Evolutionary conservation across 257 asterid species (phyloP), one percentile per base, ranked within the genome.

Genomic region (Orobanche coerulescens): DNA sequence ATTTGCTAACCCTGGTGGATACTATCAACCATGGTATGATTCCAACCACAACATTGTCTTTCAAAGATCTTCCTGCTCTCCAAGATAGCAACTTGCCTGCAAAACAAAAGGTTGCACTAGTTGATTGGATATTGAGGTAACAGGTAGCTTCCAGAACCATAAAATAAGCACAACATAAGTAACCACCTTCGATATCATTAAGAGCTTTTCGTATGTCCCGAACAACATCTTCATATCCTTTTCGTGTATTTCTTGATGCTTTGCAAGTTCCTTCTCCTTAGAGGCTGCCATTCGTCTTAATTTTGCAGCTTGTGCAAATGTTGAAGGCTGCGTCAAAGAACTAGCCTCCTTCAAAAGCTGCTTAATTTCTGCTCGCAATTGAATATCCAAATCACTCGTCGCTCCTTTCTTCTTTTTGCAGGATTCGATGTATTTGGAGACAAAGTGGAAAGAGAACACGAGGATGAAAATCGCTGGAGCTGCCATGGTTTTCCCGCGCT

Each of bases 271-370:
- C 76, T 81, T 92, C 75, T 86, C 96, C 82, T 88, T 92, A 12
- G 95, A 82, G 43, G 95, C 85, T 18, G 94, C 95, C 79, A 64
- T 78, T 81, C 98, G 86, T 75, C 74, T 92, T 19, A 88, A 74
- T 59, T 92, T 92, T 48, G 97, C 95, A 76, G 98, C 94, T 78
- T 92, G 97, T 20, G 95, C 98, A 79, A 92, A 92, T 65, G 98
- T 92, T 25, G 96, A 84, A 76, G 98, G 98, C 83, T 83, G 90
- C 48, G 94, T 77, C 54, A 80, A 72, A 48, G 91, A 37, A 66
- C 76, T 76, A 43, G 95, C 94, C 71, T 91, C 98, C 84, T 79
- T 85, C 65, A 78, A 70, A 19, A 88, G 90, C 83, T 78, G 77
- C 73, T 76, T 84, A 58, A 88, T 88, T 76, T 88, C 94, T 53